phyloP scores from a whole-genome alignment of 78 protist genomes.

The Dictyostelium capitatum region DNA sequence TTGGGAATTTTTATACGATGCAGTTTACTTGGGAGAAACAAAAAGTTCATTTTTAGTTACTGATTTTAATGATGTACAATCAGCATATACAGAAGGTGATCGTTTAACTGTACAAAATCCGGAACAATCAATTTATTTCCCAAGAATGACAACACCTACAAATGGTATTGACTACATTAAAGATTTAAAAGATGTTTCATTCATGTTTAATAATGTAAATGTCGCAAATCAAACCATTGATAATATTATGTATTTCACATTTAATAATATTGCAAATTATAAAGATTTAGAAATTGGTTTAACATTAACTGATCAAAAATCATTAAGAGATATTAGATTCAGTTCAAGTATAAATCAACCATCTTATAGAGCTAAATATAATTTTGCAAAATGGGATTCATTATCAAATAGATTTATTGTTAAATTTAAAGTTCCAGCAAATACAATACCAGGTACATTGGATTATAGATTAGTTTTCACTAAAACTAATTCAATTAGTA shows the following conservation, averaged over 20 bases:
- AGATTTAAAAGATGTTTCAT: conserved; percentile 1
- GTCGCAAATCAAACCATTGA: neutral
- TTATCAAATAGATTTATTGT: neutral
- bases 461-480: neutral
- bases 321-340: neutral
- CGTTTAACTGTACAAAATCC: neutral
- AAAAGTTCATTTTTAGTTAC: neutral
- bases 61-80: neutral
- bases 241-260: neutral
- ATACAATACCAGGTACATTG: neutral
- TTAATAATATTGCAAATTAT: neutral
- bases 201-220: neutral
- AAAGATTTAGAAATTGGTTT: neutral
- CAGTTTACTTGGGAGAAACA: neutral
- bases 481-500: neutral
- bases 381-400: neutral
- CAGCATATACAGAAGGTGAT: neutral
- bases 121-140: neutral
- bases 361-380: neutral
- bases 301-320: neutral
- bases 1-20: conserved; percentile 4
- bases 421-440: conserved; percentile 5
- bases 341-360: neutral
- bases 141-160: neutral
- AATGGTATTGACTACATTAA: neutral